A percentile compares a stretch with the other conserved stretches of the same genome.
These are phyloP conservation scores for Lipomyces mesembrius DNA, from an alignment of 805 yeast species.

Conservation along the genomic window DNA sequence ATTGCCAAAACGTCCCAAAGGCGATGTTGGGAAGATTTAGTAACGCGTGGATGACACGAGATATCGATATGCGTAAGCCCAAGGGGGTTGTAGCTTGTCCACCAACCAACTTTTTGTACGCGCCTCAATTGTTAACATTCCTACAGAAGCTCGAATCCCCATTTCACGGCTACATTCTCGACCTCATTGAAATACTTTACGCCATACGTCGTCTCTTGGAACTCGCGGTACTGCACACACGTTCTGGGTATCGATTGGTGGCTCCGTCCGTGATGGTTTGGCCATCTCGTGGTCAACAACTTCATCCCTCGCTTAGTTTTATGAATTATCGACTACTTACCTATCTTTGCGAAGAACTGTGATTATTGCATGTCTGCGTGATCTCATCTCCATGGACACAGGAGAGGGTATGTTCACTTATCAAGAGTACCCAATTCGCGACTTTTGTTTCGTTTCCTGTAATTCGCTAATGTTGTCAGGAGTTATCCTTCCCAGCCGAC, in stretches of 20 bases:
- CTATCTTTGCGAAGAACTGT: not conserved
- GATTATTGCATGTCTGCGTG: not conserved
- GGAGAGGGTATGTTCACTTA: slow-evolving; percentile 6
- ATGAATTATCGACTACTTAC: not conserved
- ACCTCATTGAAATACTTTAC: not conserved
- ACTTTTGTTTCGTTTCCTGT: not conserved
- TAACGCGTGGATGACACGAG: no score
- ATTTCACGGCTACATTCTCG: not conserved
- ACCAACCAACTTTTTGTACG: no score
- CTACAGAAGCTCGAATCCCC: not conserved
- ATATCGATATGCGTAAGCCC: not conserved
- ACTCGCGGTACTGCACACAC: not conserved
- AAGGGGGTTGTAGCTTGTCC: not conserved
- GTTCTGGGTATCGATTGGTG: not conserved
- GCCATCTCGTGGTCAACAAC: not conserved
- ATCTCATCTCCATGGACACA: slow-evolving; percentile 2
- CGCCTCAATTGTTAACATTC: no score
- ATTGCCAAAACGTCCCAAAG: no score
- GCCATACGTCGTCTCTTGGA: not conserved
- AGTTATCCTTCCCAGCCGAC: not conserved
- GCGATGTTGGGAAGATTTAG: no score
- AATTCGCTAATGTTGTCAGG: not conserved
- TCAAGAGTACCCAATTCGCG: not conserved
- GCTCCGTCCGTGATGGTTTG: not conserved
- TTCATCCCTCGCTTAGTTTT: not conserved